Conservation (phyloP, 2,329 filamentous ascomycete genomes). For the Sphaerostilbella broomeana region DNA sequence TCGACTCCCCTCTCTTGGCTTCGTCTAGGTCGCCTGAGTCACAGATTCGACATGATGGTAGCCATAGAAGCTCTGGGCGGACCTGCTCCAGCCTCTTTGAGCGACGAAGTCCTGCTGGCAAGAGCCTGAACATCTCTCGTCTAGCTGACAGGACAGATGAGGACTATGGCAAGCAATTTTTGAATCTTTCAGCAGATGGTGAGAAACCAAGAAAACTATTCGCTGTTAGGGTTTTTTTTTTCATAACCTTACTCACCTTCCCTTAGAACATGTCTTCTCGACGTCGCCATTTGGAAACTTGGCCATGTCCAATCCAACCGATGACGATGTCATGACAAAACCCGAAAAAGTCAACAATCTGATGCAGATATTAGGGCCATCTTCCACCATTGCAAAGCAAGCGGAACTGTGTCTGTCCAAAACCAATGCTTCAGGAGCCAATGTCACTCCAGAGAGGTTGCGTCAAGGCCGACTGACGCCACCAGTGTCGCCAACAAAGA, state of each 20-base stretch:
- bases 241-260: too few species aligned
- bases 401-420: background rate
- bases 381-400: background rate
- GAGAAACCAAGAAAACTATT: too few species aligned
- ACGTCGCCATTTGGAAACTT: background rate
- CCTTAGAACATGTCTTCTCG: too few species aligned
- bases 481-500: conserved; percentile 23
- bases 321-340: conserved; percentile 9
- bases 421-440: conserved; percentile 9
- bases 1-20: conserved; percentile 20
- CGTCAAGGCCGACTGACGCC: conserved; percentile 21
- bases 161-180: background rate
- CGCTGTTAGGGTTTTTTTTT: too few species aligned
- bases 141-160: background rate
- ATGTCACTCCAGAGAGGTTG: background rate
- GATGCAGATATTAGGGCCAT: conserved; percentile 11
- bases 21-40: conserved; percentile 24
- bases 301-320: background rate
- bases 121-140: too few species aligned
- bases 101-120: too few species aligned
- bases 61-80: conserved; percentile 20
- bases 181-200: conserved; percentile 4
- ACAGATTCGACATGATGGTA: conserved; percentile 20
- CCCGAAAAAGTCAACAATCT: conserved; percentile 10
- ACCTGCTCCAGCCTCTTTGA: conserved; percentile 9